A percentile compares a stretch with the other conserved stretches of the same genome.
Evolutionary conservation across 768 basidiomycete genomes (phyloP).

Genomic region (Kwoniella dejecticola): DNA sequence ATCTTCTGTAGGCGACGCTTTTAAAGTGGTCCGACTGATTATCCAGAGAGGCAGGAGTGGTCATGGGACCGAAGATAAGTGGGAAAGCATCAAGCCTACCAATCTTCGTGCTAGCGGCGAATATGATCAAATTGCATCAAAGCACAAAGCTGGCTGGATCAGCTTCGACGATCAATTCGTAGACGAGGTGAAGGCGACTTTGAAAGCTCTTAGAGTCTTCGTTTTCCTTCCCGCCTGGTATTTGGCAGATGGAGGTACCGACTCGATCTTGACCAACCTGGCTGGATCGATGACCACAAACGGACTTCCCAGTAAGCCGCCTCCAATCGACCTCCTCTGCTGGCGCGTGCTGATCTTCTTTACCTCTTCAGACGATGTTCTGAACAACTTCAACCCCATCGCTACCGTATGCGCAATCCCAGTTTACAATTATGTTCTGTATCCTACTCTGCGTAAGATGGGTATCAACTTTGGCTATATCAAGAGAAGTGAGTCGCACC

Average conservation of each 20-base stretch:
- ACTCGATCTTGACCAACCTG: conserved; percentile 38
- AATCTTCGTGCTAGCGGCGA: conserved; percentile 18
- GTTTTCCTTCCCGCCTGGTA: conserved; percentile 43
- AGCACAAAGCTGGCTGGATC: conserved; percentile 17
- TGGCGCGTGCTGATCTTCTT: not conserved
- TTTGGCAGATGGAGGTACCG: conserved; percentile 42
- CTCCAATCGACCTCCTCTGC: not conserved
- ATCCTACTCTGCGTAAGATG: conserved; percentile 40
- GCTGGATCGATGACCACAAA: conserved; percentile 37
- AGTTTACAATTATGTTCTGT: conserved; percentile 43
- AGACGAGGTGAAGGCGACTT: conserved; percentile 40
- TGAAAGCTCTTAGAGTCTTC: conserved; percentile 45
- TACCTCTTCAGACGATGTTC: conserved; percentile 41
- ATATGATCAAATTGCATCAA: conserved; percentile 5
- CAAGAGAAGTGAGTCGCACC: conserved; percentile 8
- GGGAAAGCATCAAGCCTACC: conserved; percentile 41
- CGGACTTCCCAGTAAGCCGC: conserved; percentile 19
- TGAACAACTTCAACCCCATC: conserved; percentile 48
- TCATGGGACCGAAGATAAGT: conserved; percentile 29
- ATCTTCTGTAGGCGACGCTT: conserved; percentile 42
- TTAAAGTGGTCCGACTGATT: conserved; percentile 29
- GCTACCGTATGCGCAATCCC: conserved; percentile 35
- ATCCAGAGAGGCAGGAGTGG: conserved; percentile 21
- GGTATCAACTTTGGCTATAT: conserved; percentile 23
- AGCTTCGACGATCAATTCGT: conserved; percentile 52